phyloP scores from a whole-genome alignment of 148 eudicot species.

The Chenopodium quinoa region DNA sequence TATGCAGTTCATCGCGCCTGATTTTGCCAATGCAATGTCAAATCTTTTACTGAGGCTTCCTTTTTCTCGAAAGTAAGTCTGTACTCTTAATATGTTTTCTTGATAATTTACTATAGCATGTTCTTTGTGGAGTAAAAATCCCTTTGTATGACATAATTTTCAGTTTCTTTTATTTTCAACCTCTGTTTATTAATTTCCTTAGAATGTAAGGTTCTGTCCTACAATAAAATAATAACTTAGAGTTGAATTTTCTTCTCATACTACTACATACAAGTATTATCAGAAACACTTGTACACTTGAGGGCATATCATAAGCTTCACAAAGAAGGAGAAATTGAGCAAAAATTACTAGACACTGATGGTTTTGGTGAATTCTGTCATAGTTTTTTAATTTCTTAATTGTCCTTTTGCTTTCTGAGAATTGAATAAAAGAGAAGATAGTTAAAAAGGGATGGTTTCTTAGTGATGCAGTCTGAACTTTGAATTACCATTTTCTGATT shows the following conservation, averaged over 20 bases:
- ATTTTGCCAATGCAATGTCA: conserved; percentile 76
- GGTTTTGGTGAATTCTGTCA: not conserved
- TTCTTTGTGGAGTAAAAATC: not conserved
- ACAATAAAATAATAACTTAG: not conserved
- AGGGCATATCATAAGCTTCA: not conserved
- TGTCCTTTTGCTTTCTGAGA: not conserved
- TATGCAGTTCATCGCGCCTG: conserved; percentile 71
- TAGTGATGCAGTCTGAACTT: not conserved
- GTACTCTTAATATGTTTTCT: not conserved
- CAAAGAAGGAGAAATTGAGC: not conserved
- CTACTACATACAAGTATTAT: not conserved
- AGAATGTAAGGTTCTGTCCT: not conserved
- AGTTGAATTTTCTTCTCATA: not conserved
- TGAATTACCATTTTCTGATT: not conserved
- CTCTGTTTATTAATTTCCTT: too few relatives aligned
- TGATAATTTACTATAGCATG: not conserved
- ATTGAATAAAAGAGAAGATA: not conserved
- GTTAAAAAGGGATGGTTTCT: not conserved
- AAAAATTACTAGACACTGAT: not conserved
- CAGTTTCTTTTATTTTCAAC: not conserved
- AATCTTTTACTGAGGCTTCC: conserved; percentile 64
- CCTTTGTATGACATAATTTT: not conserved
- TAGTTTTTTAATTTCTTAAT: not conserved
- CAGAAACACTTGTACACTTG: not conserved
- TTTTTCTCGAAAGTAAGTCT: conserved; percentile 72